Percentiles rank a stretch among this genome's conserved stretches.
Evolutionary conservation across 192 early-diverging fungal species (phyloP).

Genomic region (Coemansia sp.): DNA sequence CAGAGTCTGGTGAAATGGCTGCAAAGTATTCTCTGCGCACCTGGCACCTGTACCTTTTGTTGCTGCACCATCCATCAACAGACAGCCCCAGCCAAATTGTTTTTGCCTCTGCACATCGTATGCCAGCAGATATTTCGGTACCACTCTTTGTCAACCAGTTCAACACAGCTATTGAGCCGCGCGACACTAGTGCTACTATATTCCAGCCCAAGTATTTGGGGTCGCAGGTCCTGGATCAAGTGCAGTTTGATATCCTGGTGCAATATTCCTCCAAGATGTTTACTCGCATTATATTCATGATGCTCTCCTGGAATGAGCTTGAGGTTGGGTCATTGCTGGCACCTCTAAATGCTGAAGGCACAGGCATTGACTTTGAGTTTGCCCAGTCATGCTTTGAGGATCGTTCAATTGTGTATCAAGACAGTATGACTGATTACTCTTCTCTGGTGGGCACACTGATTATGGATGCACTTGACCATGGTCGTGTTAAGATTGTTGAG

Average conservation of each 20-base stretch:
- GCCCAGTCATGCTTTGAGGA: slow-evolving; percentile 19
- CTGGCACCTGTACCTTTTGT: slow-evolving; percentile 32
- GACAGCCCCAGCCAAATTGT: slow-evolving; percentile 3
- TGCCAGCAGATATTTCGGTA: slow-evolving; percentile 24
- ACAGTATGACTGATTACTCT: background rate
- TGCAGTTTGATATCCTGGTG: slow-evolving; percentile 47
- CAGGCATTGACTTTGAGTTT: slow-evolving; percentile 30
- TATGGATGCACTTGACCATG: slow-evolving; percentile 43
- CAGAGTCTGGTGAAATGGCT: background rate
- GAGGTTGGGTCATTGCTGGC: slow-evolving; percentile 58
- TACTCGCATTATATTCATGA: slow-evolving; percentile 48
- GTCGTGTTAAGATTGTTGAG: slow-evolving; percentile 33
- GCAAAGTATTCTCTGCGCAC: slow-evolving; percentile 11
- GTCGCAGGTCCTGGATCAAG: slow-evolving; percentile 22
- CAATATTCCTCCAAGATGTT: slow-evolving; percentile 57
- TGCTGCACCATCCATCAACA: slow-evolving; percentile 26
- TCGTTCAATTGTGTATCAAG: slow-evolving; percentile 15
- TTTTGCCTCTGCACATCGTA: slow-evolving; percentile 16
- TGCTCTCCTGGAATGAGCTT: slow-evolving; percentile 51
- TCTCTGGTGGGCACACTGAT: slow-evolving; percentile 13
- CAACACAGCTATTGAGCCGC: background rate
- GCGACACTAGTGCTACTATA: slow-evolving; percentile 8
- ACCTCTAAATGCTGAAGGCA: slow-evolving; percentile 40
- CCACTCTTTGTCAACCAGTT: slow-evolving; percentile 38
- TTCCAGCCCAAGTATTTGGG: slow-evolving; percentile 22